phyloP scores from a whole-genome alignment of 495 filamentous ascomycete species.

The Poronia punctata region DNA sequence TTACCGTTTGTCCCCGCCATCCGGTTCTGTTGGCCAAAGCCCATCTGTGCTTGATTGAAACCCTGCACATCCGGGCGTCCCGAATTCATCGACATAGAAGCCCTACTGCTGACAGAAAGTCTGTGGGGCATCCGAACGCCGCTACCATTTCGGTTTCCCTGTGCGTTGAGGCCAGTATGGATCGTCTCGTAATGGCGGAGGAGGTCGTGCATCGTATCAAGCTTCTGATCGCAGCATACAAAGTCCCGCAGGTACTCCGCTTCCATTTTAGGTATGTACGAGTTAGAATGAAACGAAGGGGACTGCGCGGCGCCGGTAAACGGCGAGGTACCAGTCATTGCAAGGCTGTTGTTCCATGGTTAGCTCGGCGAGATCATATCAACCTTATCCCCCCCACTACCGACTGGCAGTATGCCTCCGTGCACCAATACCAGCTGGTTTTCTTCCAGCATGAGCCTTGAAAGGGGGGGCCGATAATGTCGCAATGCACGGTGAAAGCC shows the following conservation, averaged over 20 bases:
- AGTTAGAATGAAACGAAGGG: slow-evolving; percentile 93
- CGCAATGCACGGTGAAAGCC: no score
- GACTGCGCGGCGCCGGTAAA: slow-evolving; percentile 71
- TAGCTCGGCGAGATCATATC: no score
- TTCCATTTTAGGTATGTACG: slow-evolving; percentile 94
- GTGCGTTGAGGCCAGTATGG: slow-evolving; percentile 51
- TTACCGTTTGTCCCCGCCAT: slow-evolving; percentile 13
- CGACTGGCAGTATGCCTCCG: no score
- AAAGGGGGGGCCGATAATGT: no score
- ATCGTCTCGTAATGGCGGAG: slow-evolving; percentile 94
- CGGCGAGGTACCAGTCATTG: slow-evolving; percentile 94
- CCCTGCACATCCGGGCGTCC: slow-evolving; percentile 28
- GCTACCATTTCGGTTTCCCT: slow-evolving; percentile 28
- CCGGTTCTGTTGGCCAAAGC: slow-evolving; percentile 21
- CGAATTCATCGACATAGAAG: slow-evolving; percentile 19
- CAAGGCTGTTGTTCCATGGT: slow-evolving; percentile 55
- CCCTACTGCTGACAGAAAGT: slow-evolving; percentile 19
- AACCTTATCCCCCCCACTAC: no score
- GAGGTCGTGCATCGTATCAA: slow-evolving; percentile 88
- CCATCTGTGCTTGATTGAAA: slow-evolving; percentile 30
- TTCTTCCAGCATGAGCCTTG: no score
- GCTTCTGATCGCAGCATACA: slow-evolving; percentile 78
- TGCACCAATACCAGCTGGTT: no score
- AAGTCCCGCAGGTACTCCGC: slow-evolving; percentile 97
- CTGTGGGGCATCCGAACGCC: slow-evolving; percentile 23